Evolutionary conservation across 768 basidiomycete genomes (phyloP).

Genomic region (Agaricus subrufescens): DNA sequence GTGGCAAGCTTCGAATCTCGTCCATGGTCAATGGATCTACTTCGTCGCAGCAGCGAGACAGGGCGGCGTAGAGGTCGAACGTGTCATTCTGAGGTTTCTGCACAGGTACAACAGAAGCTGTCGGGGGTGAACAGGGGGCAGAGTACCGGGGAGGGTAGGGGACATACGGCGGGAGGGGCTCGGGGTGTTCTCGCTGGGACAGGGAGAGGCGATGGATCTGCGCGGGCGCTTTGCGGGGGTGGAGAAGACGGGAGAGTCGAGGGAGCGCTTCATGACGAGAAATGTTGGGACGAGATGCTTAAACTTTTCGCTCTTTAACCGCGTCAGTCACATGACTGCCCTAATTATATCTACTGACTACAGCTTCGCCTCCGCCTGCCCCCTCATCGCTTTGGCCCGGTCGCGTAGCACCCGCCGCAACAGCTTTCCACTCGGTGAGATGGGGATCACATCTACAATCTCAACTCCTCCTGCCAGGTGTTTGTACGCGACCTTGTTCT

Average conservation of each 20-base stretch:
- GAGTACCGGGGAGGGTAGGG: not conserved
- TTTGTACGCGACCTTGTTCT: slow-evolving; percentile 55
- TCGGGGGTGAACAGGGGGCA: not conserved
- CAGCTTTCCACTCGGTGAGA: slow-evolving; percentile 59
- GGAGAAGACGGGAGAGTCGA: slow-evolving; percentile 3
- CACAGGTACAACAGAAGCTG: not conserved
- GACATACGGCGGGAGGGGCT: not conserved
- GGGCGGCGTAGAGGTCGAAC: not conserved
- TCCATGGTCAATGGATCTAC: not conserved
- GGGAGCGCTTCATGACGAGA: slow-evolving; percentile 5
- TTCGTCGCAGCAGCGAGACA: not conserved
- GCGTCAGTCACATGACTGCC: slow-evolving; percentile 16
- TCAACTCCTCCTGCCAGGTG: slow-evolving; percentile 55
- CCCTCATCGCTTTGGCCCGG: slow-evolving; percentile 29
- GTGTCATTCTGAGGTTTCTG: not conserved
- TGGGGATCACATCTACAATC: slow-evolving; percentile 51
- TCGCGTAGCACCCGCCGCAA: slow-evolving; percentile 46
- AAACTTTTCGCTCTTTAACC: slow-evolving; percentile 14
- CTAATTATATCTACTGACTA: slow-evolving; percentile 3
- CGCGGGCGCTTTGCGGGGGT: slow-evolving; percentile 2
- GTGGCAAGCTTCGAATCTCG: not conserved
- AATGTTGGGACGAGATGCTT: not conserved
- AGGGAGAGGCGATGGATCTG: slow-evolving; percentile 10
- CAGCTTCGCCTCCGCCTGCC: slow-evolving; percentile 17
- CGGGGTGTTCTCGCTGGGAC: slow-evolving; percentile 23